A percentile compares a stretch with the other conserved stretches of the same genome.
Evolutionary conservation across 768 basidiomycete species (phyloP).

Genomic region (Tricholoma saponaceum): DNA sequence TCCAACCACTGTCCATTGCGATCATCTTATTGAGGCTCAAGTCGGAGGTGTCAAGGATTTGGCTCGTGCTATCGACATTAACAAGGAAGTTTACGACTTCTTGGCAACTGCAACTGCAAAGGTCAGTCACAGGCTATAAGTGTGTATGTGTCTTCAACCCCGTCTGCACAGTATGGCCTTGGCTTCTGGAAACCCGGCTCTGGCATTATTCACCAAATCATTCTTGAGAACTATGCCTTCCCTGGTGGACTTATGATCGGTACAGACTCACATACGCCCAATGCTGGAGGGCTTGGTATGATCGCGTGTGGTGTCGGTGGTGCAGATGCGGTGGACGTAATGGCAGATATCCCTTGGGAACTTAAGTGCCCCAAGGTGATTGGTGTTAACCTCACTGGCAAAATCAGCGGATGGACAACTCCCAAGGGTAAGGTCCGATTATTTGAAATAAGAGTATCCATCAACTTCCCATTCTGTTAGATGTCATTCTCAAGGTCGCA

Average conservation of each 20-base stretch:
- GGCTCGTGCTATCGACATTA: slow-evolving; percentile 84
- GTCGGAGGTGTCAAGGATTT: slow-evolving; percentile 92
- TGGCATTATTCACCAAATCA: slow-evolving; percentile 99
- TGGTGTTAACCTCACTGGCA: slow-evolving; percentile 93
- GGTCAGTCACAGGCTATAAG: slow-evolving; percentile 31
- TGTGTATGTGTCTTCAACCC: not conserved
- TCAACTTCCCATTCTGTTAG: slow-evolving; percentile 31
- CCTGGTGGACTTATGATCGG: slow-evolving; percentile 99
- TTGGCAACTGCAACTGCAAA: slow-evolving; percentile 95
- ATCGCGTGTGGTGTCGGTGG: slow-evolving; percentile 99
- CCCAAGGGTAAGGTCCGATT: slow-evolving; percentile 69
- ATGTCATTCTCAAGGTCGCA: slow-evolving; percentile 98
- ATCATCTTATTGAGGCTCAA: slow-evolving; percentile 98
- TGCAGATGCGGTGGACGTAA: slow-evolving; percentile 98
- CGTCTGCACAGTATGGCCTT: slow-evolving; percentile 74
- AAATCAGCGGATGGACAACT: slow-evolving; percentile 95
- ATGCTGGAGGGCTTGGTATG: slow-evolving; percentile 99
- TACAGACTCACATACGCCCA: slow-evolving; percentile 98
- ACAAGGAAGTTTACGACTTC: slow-evolving; percentile 99
- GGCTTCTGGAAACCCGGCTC: slow-evolving; percentile 99
- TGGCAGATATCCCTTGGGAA: slow-evolving; percentile 98
- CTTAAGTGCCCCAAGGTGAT: slow-evolving; percentile 99
- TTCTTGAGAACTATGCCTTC: slow-evolving; percentile 99
- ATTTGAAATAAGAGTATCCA: not conserved
- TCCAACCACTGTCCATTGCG: slow-evolving; percentile 98